A percentile compares a stretch with the other conserved stretches of the same genome.
Conservation (phyloP, 768 basidiomycete species). For the Chiua virens region DNA sequence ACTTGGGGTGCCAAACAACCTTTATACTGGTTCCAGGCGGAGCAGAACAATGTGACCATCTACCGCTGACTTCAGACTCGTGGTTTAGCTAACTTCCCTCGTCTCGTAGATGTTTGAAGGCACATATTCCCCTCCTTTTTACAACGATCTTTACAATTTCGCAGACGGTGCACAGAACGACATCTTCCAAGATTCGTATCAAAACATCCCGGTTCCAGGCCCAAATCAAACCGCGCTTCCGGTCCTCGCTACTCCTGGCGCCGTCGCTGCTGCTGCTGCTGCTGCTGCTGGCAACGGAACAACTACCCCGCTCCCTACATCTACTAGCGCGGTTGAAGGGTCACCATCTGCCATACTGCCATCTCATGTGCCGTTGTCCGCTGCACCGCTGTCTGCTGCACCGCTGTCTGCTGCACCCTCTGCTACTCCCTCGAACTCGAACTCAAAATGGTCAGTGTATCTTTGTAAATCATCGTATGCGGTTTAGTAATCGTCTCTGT, state of each 20-base stretch:
- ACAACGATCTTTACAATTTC: slow-evolving; percentile 72
- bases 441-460: slow-evolving; percentile 15
- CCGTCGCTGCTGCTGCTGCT: not conserved
- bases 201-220: slow-evolving; percentile 42
- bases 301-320: not conserved
- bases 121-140: slow-evolving; percentile 58
- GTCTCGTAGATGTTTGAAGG: slow-evolving; percentile 62
- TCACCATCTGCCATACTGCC: too few relatives aligned
- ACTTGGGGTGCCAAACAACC: slow-evolving; percentile 73
- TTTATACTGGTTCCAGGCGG: slow-evolving; percentile 66
- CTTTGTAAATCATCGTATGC: not conserved
- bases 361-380: not conserved
- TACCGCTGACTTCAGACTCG: not conserved
- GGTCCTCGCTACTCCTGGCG: slow-evolving; percentile 1
- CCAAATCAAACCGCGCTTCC: slow-evolving; percentile 34
- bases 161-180: slow-evolving; percentile 69
- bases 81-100: not conserved
- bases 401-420: not conserved
- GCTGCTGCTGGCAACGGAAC: not conserved
- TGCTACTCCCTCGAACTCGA: not conserved
- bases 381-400: not conserved
- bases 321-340: not conserved
- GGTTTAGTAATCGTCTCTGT: not conserved
- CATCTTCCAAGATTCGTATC: slow-evolving; percentile 65
- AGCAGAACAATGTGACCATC: slow-evolving; percentile 56